Conservation (phyloP, 2,329 filamentous ascomycete genomes). For the Ceratocystis huliohia region DNA sequence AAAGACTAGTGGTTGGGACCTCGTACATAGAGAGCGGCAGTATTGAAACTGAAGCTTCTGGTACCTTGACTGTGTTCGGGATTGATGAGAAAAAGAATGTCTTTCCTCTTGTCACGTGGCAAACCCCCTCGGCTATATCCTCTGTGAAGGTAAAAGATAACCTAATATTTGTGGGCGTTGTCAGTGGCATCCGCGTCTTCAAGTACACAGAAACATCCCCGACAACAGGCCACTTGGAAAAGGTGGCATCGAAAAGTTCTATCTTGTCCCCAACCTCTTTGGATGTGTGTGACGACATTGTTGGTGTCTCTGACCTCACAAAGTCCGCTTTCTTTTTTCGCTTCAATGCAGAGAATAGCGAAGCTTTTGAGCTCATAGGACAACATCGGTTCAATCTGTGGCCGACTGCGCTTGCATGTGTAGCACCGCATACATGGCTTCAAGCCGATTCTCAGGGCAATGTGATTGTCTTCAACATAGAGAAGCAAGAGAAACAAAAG, state of each 20-base stretch:
- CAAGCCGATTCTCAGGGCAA: constrained; percentile 83
- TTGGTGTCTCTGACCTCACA: constrained; percentile 85
- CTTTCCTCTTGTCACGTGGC: constrained; percentile 55
- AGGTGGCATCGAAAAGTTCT: constrained; percentile 63
- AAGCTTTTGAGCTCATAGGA: constrained; percentile 66
- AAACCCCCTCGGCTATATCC: constrained; percentile 68
- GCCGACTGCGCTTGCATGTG: constrained; percentile 56
- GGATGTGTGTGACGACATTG: constrained; percentile 57
- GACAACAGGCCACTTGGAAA: constrained; percentile 48
- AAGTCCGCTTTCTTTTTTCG: constrained; percentile 76
- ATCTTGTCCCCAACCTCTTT: constrained; percentile 76
- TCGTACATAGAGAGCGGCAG: constrained; percentile 41
- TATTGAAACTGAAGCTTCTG: not conserved
- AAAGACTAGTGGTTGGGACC: constrained; percentile 78
- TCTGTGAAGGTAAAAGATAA: constrained; percentile 62
- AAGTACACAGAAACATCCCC: constrained; percentile 44
- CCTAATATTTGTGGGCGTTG: constrained; percentile 72
- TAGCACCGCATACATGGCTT: constrained; percentile 43
- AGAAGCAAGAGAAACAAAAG: constrained; percentile 64
- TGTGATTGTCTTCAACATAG: constrained; percentile 62
- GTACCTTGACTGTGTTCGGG: constrained; percentile 54
- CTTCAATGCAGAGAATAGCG: constrained; percentile 54
- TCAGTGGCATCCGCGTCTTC: constrained; percentile 64
- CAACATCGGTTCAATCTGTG: constrained; percentile 70
- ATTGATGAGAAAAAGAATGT: constrained; percentile 62